Percentiles rank a stretch among this genome's conserved stretches.
Evolutionary conservation across 2,329 filamentous ascomycete genomes (phyloP).

Genomic region (Curvularia lunata): DNA sequence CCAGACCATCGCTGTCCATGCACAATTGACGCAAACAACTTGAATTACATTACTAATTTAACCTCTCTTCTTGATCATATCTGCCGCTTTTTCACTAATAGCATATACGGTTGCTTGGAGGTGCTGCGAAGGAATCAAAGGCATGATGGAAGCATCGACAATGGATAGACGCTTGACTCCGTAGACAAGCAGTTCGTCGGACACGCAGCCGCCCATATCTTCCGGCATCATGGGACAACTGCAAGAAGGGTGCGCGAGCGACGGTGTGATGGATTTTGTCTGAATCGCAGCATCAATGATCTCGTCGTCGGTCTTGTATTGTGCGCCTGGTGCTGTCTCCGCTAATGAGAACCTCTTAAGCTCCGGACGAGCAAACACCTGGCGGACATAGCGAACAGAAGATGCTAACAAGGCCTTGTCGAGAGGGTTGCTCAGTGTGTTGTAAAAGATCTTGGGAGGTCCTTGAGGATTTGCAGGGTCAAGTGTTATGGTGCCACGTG

Average conservation of each 20-base stretch:
- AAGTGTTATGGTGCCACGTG: slow-evolving; percentile 48
- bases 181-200: slow-evolving; percentile 36
- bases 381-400: slow-evolving; percentile 46
- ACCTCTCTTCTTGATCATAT: slow-evolving; percentile 37
- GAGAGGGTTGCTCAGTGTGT: slow-evolving; percentile 40
- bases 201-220: slow-evolving; percentile 39
- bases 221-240: slow-evolving; percentile 46
- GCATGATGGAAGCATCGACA: slow-evolving; percentile 43
- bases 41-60: not conserved
- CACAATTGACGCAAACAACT: not conserved
- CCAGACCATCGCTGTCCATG: not conserved
- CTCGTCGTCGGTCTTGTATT: slow-evolving; percentile 37
- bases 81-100: slow-evolving; percentile 43
- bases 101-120: slow-evolving; percentile 46
- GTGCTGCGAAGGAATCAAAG: slow-evolving; percentile 41
- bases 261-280: slow-evolving; percentile 27
- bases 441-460: slow-evolving; percentile 35
- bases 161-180: slow-evolving; percentile 37
- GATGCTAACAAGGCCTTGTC: slow-evolving; percentile 43
- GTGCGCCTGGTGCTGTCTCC: slow-evolving; percentile 35
- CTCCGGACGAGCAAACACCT: slow-evolving; percentile 37
- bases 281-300: slow-evolving; percentile 30
- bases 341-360: slow-evolving; percentile 27
- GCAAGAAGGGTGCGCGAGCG: slow-evolving; percentile 37
- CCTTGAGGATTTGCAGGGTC: slow-evolving; percentile 38